Percentiles rank a stretch among this genome's conserved stretches.
Evolutionary conservation across 2,329 filamentous ascomycete genomes (phyloP).

Genomic region (Myriosclerotinia duriaeana): DNA sequence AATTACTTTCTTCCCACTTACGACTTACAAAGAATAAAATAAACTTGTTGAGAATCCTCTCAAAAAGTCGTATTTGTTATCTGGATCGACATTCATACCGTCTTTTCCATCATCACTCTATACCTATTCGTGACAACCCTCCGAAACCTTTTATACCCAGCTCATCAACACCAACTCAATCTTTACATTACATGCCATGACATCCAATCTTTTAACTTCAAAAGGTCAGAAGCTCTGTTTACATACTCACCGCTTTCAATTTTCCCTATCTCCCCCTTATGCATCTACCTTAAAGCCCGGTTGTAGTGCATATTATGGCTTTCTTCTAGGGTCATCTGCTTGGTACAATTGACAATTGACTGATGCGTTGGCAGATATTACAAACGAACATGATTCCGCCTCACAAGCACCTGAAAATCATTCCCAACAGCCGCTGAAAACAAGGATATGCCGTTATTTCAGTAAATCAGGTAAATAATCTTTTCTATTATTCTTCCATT

Average conservation of each 20-base stretch:
- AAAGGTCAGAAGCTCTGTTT: slow-evolving; percentile 29
- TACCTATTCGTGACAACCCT: slow-evolving; percentile 23
- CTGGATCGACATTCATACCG: slow-evolving; percentile 20
- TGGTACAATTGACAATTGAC: slow-evolving; percentile 26
- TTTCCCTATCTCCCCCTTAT: slow-evolving; percentile 23
- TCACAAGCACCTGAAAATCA: slow-evolving; percentile 28
- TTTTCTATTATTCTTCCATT: slow-evolving; percentile 19
- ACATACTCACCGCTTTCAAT: slow-evolving; percentile 26
- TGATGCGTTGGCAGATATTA: slow-evolving; percentile 39
- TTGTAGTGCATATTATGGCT: slow-evolving; percentile 32
- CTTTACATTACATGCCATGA: slow-evolving; percentile 23
- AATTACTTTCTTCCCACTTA: not conserved
- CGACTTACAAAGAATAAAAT: not conserved
- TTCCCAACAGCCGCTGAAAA: slow-evolving; percentile 28
- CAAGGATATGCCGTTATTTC: slow-evolving; percentile 40
- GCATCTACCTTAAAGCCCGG: slow-evolving; percentile 27
- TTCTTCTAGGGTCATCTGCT: slow-evolving; percentile 32
- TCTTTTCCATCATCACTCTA: slow-evolving; percentile 14
- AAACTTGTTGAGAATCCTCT: not conserved
- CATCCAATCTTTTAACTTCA: slow-evolving; percentile 19
- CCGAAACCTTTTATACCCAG: slow-evolving; percentile 19
- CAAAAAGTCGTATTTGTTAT: slow-evolving; percentile 4
- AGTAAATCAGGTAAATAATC: slow-evolving; percentile 34
- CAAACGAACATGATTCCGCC: slow-evolving; percentile 34
- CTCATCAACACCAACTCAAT: slow-evolving; percentile 15